These are phyloP conservation scores for Trichoderma harzianum DNA, from an alignment of 2,329 filamentous ascomycete species.

Conservation along the genomic window DNA sequence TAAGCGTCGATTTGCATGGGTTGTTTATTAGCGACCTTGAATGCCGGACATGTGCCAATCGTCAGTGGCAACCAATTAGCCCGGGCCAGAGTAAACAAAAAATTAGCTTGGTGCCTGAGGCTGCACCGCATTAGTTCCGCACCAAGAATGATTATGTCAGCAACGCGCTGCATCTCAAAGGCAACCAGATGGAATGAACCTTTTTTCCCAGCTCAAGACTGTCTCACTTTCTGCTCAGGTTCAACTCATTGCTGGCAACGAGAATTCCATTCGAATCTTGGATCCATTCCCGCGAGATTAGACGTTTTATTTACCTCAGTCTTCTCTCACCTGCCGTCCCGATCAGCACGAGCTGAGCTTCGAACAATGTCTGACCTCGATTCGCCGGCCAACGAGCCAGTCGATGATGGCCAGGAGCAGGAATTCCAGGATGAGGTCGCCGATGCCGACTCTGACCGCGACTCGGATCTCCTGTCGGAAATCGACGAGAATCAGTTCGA, in stretches of 20 bases:
- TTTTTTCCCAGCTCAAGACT: conserved; percentile 7
- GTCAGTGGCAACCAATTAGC: conserved; percentile 27
- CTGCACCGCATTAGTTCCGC: background rate
- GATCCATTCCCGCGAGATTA: background rate
- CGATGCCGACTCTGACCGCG: conserved; percentile 49
- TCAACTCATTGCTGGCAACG: background rate
- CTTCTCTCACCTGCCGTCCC: background rate
- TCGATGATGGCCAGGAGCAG: conserved; percentile 42
- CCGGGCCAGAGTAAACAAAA: conserved; percentile 35
- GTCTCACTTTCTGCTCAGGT: background rate
- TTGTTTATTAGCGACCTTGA: background rate
- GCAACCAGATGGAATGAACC: conserved; percentile 15
- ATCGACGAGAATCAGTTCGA: conserved; percentile 68
- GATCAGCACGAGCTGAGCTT: background rate
- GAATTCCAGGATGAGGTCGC: conserved; percentile 39
- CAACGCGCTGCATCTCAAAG: conserved; percentile 18
- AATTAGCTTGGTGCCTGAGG: conserved; percentile 15
- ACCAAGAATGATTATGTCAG: conserved; percentile 30
- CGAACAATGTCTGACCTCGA: conserved; percentile 46
- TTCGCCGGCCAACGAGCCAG: conserved; percentile 39
- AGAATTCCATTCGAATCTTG: background rate
- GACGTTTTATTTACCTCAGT: background rate
- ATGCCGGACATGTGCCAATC: background rate
- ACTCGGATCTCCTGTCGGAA: conserved; percentile 61
- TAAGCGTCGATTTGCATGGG: background rate